A percentile compares a stretch with the other conserved stretches of the same genome.
Evolutionary conservation across 73 alveolate species (phyloP).

Genomic region (Paramecium bursaria): DNA sequence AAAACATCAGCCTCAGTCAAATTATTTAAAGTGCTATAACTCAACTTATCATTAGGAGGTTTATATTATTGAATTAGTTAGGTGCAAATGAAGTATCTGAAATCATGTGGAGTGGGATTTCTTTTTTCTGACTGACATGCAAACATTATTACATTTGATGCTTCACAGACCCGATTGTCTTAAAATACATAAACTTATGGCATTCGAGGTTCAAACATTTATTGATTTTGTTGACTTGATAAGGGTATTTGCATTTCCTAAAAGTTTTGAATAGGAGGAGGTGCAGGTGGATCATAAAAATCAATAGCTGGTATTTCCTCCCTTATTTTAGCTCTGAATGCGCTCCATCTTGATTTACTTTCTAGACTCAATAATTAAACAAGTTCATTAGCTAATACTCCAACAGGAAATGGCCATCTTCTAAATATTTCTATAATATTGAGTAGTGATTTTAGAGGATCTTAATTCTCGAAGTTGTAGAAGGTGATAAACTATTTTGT

Average conservation of each 20-base stretch:
- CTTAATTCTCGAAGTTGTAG: constrained; percentile 1
- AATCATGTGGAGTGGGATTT: constrained; percentile 23
- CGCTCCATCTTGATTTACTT: constrained; percentile 66
- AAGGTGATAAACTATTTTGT: constrained; percentile 40
- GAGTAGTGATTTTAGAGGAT: constrained; percentile 34
- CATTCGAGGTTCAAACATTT: not conserved
- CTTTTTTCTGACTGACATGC: constrained; percentile 43
- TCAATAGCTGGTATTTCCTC: constrained; percentile 68
- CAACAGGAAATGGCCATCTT: constrained; percentile 72
- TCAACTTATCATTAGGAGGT: no score
- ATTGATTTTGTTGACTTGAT: not conserved
- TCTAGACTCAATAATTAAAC: constrained; percentile 57
- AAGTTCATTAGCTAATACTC: constrained; percentile 67
- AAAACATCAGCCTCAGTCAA: constrained; percentile 15
- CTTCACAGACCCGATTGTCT: not conserved
- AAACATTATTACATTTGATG: constrained; percentile 27
- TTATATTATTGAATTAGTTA: constrained; percentile 15
- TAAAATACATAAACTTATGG: constrained; percentile 12
- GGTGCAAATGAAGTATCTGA: constrained; percentile 42
- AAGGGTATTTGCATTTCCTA: not conserved
- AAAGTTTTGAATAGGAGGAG: not conserved
- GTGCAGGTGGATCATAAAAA: constrained; percentile 5
- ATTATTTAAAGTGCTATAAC: constrained; percentile 38
- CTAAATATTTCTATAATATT: constrained; percentile 63
- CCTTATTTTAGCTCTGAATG: constrained; percentile 63